These are phyloP conservation scores for Bisporella sp. DNA, from an alignment of 2,329 filamentous ascomycete species.

Conservation along the genomic window DNA sequence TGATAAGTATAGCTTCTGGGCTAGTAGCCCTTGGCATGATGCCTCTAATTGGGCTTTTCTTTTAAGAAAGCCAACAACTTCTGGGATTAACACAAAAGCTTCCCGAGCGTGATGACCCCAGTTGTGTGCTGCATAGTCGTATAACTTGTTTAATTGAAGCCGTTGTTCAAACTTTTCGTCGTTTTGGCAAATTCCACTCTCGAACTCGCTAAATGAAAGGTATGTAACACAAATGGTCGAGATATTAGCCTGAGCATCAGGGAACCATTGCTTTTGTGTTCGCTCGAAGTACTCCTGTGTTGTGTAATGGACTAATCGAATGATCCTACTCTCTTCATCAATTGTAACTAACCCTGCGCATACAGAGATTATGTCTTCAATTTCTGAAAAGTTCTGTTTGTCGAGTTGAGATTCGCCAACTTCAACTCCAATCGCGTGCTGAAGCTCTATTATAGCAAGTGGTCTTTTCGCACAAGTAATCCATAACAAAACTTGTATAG, in stretches of 20 bases:
- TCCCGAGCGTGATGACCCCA: conserved; percentile 27
- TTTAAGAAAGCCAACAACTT: conserved; percentile 12
- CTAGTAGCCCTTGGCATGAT: conserved; percentile 11
- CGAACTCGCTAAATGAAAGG: conserved; percentile 20
- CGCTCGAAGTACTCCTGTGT: conserved; percentile 21
- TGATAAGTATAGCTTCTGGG: background rate
- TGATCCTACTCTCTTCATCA: conserved; percentile 15
- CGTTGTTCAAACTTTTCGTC: conserved; percentile 12
- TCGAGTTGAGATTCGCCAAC: conserved; percentile 22
- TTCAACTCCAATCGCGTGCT: conserved; percentile 35
- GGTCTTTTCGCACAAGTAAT: conserved; percentile 22
- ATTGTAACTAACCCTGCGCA: conserved; percentile 21
- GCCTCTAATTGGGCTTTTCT: conserved; percentile 8
- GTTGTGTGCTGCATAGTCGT: too few species aligned
- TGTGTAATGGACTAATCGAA: conserved; percentile 23
- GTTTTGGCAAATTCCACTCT: conserved; percentile 10
- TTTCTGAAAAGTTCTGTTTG: conserved; percentile 26
- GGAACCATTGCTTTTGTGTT: conserved; percentile 5
- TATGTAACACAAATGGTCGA: conserved; percentile 20
- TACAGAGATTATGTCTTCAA: background rate
- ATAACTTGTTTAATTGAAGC: too few species aligned
- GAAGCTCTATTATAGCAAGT: conserved; percentile 30
- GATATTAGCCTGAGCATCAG: conserved; percentile 9
- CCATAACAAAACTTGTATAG: too few species aligned
- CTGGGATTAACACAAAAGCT: conserved; percentile 7